Base-by-base conservation (phyloP, 306 rosid genomes). In the Gynostemma pentaphyllum region DNA sequence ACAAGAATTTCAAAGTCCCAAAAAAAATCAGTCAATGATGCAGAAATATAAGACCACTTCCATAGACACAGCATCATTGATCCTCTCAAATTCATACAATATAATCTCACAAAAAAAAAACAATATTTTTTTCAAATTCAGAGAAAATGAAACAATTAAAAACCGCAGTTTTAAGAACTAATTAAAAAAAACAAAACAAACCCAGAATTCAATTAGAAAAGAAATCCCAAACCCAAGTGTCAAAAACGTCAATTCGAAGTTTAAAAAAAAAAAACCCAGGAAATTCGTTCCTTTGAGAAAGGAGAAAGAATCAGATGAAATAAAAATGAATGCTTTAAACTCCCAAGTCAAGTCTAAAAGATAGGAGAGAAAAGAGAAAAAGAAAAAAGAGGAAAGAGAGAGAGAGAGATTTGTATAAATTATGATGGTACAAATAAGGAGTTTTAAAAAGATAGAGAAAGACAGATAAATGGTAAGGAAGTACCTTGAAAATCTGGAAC, bases 401-500 rank as follows among this genome's bases (percentile, higher is more conserved):
- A 39, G 44, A 39, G 44, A 39, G 30, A 32, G 7, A 19, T 23
- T 45, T 54, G 70, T 21, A 56, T 70, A 36, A 9, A 45, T 7
- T 36, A 42, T 2, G 30, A 40, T 29, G 21, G 45, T 53, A 14
- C 5, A 7, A 10, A 34, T 28, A 30, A n/a, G n/a, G n/a, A n/a
- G 49, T 48, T 15, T 23, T 11, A 36, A 2, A 62, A 23, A 61
- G 45, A 57, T 57, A 55, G 7, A 48, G 15, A 54, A 7, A 51
- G 29, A 9, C 9, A 22, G 29, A 26, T 30, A 32, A 36, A 41
- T 42, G 12, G 61, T 48, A 69, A n/a, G n/a, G 41, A 34, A 64
- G 81, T 82, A 92, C 99, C 99, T 88, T 84, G 87, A 79, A 81
- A 86, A 80, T 85, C 89, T 78, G 92, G 68, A 88, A 60, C 95